A percentile compares a stretch with the other conserved stretches of the same genome.
These are phyloP conservation scores for Plasmodium coatneyi DNA, from an alignment of 169 alveolate genomes.

Conservation along the genomic window DNA sequence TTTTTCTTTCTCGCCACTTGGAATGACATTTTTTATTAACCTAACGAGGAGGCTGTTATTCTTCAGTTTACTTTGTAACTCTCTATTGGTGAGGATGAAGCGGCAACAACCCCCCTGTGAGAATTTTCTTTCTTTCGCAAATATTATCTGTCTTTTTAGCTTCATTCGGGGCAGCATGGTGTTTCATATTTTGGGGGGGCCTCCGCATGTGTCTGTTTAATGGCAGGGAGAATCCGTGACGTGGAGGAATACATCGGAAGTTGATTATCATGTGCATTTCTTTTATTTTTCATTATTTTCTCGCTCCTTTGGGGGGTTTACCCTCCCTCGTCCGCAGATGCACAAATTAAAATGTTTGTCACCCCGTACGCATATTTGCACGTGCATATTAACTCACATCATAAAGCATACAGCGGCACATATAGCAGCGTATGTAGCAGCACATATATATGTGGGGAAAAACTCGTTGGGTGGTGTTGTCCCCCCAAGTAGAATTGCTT, in stretches of 20 bases:
- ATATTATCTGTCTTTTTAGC: neutral
- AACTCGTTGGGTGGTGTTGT: neutral
- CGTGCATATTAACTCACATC: neutral
- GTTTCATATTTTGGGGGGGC: neutral
- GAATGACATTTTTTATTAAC: constrained; percentile 33
- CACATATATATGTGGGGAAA: neutral
- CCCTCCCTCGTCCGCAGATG: neutral
- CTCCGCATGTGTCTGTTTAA: neutral
- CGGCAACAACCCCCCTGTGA: neutral
- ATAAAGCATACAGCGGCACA: neutral
- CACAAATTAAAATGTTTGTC: neutral
- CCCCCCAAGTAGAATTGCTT: neutral
- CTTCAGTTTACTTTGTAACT: constrained; percentile 39
- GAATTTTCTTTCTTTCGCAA: neutral
- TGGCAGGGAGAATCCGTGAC: neutral
- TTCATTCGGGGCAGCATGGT: neutral
- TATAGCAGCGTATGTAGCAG: neutral
- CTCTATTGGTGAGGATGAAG: constrained; percentile 11
- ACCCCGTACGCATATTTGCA: neutral
- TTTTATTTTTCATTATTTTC: neutral
- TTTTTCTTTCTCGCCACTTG: neutral
- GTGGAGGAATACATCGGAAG: neutral
- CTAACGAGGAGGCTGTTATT: constrained; percentile 12
- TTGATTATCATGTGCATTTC: neutral
- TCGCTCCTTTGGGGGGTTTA: neutral